These are phyloP conservation scores for Hypoxylon sp. DNA, from an alignment of 2,329 filamentous ascomycete species.

Conservation along the genomic window DNA sequence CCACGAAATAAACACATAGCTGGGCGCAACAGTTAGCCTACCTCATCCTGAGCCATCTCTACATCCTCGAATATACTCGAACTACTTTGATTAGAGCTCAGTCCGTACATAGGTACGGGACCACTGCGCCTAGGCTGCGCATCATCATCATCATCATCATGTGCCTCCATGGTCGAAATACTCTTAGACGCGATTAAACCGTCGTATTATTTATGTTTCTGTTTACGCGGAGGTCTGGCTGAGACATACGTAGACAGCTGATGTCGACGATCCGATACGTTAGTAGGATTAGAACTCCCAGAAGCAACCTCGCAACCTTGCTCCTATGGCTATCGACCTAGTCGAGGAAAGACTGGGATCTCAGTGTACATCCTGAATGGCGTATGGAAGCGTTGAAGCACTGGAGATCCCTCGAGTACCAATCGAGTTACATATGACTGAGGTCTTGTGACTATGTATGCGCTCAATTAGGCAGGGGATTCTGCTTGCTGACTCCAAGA, in stretches of 20 bases:
- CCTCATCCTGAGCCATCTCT: constrained; percentile 99
- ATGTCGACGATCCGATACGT: neutral
- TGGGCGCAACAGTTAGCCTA: constrained; percentile 55
- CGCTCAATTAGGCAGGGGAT: neutral
- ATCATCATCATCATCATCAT: constrained; percentile 39
- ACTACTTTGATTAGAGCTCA: constrained; percentile 79
- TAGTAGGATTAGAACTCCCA: neutral
- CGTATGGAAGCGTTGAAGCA: constrained; percentile 14
- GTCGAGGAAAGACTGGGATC: constrained; percentile 28
- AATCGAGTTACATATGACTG: constrained; percentile 9
- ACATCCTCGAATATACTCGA: constrained; percentile 92
- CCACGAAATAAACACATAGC: constrained; percentile 31
- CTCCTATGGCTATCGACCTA: constrained; percentile 35
- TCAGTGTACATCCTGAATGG: constrained; percentile 38
- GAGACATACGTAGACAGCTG: constrained; percentile 20
- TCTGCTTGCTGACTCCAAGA: constrained; percentile 3
- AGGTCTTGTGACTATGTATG: neutral
- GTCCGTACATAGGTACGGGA: constrained; percentile 68
- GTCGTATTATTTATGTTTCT: constrained; percentile 17
- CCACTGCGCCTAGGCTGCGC: constrained; percentile 44
- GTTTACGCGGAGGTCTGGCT: constrained; percentile 9
- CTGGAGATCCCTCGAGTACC: constrained; percentile 18
- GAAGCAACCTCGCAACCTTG: constrained; percentile 8
- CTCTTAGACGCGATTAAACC: constrained; percentile 14
- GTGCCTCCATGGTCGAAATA: constrained; percentile 45